Evolutionary conservation across 139 green algal species (phyloP).

Genomic region (Chlorella sp.): DNA sequence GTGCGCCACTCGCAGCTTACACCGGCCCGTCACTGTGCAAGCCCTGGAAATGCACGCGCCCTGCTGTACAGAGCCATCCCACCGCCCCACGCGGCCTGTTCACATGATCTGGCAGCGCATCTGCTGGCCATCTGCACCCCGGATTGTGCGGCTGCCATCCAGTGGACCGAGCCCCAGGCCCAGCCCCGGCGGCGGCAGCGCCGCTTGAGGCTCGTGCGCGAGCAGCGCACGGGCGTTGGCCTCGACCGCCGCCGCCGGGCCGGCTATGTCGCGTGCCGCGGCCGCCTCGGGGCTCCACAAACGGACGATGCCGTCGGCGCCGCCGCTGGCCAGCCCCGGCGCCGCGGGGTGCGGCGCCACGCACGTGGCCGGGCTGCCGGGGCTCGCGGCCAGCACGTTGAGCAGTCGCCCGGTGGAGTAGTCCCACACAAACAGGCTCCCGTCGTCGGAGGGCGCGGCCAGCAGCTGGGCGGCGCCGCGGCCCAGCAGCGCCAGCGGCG

Average conservation of each 20-base stretch:
- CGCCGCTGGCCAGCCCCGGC: constrained; percentile 53
- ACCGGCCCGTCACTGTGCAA: too few species aligned
- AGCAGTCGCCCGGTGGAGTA: constrained; percentile 42
- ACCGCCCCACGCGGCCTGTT: too few species aligned
- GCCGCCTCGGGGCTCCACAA: constrained; percentile 57
- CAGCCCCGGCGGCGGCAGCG: too few species aligned
- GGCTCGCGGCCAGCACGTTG: constrained; percentile 7
- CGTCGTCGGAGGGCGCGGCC: constrained; percentile 64
- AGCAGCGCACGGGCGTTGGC: too few species aligned
- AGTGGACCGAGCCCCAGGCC: too few species aligned
- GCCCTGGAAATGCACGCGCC: too few species aligned
- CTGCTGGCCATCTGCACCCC: too few species aligned
- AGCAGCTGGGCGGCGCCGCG: constrained; percentile 42
- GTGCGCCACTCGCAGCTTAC: too few species aligned
- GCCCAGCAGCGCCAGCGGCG: constrained; percentile 19
- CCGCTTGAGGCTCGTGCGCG: too few species aligned
- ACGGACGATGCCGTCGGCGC: constrained; percentile 39
- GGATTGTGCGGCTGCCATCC: too few species aligned
- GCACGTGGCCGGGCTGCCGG: neutral
- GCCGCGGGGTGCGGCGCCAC: constrained; percentile 19
- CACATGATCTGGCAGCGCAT: too few species aligned
- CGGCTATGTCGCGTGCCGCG: neutral
- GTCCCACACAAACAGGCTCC: constrained; percentile 71
- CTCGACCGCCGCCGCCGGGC: neutral
- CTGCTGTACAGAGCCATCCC: too few species aligned